phyloP scores from a whole-genome alignment of 2,329 filamentous ascomycete species.

The Epichloe baconii region DNA sequence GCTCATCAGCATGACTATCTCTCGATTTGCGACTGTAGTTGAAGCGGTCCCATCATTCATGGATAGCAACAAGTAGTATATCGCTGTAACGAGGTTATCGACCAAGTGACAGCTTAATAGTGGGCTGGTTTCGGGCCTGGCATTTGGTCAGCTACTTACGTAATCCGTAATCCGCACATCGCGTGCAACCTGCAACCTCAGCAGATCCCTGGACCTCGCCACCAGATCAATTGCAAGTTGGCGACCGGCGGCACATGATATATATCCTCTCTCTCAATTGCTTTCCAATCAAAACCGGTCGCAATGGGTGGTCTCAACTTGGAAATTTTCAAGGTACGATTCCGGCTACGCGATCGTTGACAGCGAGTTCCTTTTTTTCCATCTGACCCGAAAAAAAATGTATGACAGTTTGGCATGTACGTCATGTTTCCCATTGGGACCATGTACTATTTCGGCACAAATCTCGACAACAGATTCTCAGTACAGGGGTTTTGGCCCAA shows the following conservation, averaged over 20 bases:
- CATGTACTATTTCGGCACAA: slow-evolving; percentile 99
- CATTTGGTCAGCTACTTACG: background rate
- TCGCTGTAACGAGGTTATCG: slow-evolving; percentile 11
- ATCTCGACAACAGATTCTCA: slow-evolving; percentile 82
- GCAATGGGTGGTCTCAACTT: slow-evolving; percentile 73
- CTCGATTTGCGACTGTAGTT: background rate
- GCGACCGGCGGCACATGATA: background rate
- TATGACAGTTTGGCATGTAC: slow-evolving; percentile 81
- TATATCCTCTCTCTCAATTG: no score
- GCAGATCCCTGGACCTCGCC: background rate
- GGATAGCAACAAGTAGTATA: background rate
- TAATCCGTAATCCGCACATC: background rate
- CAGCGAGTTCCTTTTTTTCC: background rate
- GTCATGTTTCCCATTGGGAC: slow-evolving; percentile 97
- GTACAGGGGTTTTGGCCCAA: slow-evolving; percentile 93
- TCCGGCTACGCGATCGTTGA: background rate
- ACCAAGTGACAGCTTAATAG: background rate
- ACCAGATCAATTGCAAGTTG: background rate
- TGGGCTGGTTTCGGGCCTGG: background rate
- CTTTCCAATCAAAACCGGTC: slow-evolving; percentile 11
- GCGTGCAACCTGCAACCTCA: background rate
- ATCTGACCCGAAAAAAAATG: background rate
- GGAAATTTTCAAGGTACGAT: slow-evolving; percentile 79
- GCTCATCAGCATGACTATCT: background rate
- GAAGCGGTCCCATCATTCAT: background rate